Percentiles rank a stretch among this genome's conserved stretches.
Evolutionary conservation across 164 flowering plant genomes (phyloP).

Genomic region (Annona cherimola): DNA sequence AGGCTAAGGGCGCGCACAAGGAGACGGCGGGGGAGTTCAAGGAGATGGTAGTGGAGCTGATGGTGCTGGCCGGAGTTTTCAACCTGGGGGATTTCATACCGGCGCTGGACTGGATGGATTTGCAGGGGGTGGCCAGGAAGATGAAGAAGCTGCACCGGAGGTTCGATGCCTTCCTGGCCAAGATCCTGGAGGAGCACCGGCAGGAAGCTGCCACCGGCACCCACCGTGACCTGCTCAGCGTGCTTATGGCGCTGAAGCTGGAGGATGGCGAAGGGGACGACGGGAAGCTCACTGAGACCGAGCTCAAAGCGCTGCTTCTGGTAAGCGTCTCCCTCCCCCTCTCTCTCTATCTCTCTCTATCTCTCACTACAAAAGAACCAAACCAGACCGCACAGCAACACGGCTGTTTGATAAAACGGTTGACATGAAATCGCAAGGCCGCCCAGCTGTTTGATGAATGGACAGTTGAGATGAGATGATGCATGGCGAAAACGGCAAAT

Average conservation of each 20-base stretch:
- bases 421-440: too few species aligned
- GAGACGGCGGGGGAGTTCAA: constrained; percentile 60
- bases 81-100: constrained; percentile 83
- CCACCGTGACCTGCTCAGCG: constrained; percentile 47
- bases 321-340: constrained; percentile 23
- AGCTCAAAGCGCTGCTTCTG: constrained; percentile 82
- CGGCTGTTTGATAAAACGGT: too few species aligned
- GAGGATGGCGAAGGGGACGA: constrained; percentile 37
- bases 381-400: too few species aligned
- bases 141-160: constrained; percentile 76
- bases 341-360: background rate
- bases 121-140: constrained; percentile 61
- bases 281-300: constrained; percentile 52
- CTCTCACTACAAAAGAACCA: background rate
- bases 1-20: constrained; percentile 30
- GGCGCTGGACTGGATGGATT: constrained; percentile 58
- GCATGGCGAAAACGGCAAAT: too few species aligned
- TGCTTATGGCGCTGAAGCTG: constrained; percentile 47
- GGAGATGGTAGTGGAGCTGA: constrained; percentile 81
- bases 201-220: constrained; percentile 11
- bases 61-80: constrained; percentile 75
- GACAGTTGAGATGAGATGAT: too few species aligned
- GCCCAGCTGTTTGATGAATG: too few species aligned
- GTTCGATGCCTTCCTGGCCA: constrained; percentile 51
- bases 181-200: constrained; percentile 56